phyloP scores from a whole-genome alignment of 139 green algal species.

The Diplosphaera chodatii region DNA sequence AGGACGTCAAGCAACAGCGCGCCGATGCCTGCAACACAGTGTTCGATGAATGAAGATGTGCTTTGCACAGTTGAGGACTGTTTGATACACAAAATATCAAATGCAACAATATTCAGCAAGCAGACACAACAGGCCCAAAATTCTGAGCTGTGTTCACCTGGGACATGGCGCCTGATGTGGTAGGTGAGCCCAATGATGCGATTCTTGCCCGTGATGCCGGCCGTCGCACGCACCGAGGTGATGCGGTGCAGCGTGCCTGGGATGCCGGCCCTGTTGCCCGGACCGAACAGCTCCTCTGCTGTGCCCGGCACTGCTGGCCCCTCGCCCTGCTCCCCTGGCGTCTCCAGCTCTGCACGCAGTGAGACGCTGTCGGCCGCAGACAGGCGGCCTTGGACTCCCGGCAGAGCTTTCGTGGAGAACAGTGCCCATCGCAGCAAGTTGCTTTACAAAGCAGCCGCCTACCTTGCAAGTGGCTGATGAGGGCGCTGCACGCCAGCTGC shows the following conservation, averaged over 20 bases:
- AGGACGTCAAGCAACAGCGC: conserved; percentile 49
- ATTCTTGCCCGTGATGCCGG: conserved; percentile 6
- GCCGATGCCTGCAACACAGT: conserved; percentile 31
- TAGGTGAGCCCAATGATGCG: conserved; percentile 57
- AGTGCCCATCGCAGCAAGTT: background rate
- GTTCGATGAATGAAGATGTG: too few relatives aligned
- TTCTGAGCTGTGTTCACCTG: too few relatives aligned
- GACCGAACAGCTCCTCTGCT: conserved; percentile 33
- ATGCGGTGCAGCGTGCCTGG: conserved; percentile 64
- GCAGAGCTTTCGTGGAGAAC: too few relatives aligned
- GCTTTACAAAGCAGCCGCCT: background rate
- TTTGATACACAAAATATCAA: too few relatives aligned
- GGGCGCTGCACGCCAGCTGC: background rate
- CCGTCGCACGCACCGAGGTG: conserved; percentile 29
- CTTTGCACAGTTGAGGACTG: too few relatives aligned
- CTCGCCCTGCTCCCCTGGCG: background rate
- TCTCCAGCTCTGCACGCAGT: background rate
- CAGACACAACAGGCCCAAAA: too few relatives aligned
- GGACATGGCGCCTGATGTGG: conserved; percentile 52
- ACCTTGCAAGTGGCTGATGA: background rate
- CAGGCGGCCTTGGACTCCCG: too few relatives aligned
- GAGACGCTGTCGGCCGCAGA: too few relatives aligned
- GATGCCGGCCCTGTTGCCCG: conserved; percentile 56
- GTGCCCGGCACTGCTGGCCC: background rate
- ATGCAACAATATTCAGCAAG: too few relatives aligned